Evolutionary conservation across 176 grass and related monocot species (phyloP).

Genomic region (Carex littledalei): DNA sequence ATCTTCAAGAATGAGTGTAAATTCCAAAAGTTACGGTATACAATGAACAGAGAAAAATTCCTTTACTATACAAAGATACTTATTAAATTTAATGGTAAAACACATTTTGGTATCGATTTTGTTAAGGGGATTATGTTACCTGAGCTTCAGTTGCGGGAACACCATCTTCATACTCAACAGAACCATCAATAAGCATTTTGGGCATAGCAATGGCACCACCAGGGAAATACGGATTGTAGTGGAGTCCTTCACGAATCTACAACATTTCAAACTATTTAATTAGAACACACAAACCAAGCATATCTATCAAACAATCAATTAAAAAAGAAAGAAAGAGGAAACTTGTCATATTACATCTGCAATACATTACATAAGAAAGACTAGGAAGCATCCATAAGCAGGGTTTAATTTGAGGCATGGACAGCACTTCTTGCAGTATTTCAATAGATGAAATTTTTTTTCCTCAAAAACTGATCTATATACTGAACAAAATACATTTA

Average conservation of each 20-base stretch:
- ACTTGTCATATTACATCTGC: neutral
- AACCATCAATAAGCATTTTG: conserved; percentile 97
- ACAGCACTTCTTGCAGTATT: neutral
- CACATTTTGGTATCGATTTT: neutral
- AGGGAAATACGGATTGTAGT: conserved; percentile 97
- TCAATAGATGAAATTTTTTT: neutral
- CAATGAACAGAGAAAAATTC: neutral
- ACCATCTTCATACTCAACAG: conserved; percentile 87
- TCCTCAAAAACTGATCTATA: neutral
- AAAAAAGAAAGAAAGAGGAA: neutral
- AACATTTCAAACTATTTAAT: conserved; percentile 16
- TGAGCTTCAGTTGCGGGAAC: conserved; percentile 75
- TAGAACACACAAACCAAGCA: neutral
- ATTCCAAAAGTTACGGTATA: neutral
- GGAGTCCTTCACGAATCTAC: conserved; percentile 95
- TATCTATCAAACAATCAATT: neutral
- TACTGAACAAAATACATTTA: neutral
- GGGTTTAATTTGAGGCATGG: neutral
- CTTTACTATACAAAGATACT: neutral
- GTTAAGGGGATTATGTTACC: conserved; percentile 30
- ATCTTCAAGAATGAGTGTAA: neutral
- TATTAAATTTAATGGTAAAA: neutral
- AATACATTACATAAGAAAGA: neutral
- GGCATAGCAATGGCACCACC: conserved; percentile 99
- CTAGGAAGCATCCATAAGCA: neutral